These are phyloP conservation scores for Boechera divaricarpa DNA, from an alignment of 345 rosid species.

Conservation along the genomic window DNA sequence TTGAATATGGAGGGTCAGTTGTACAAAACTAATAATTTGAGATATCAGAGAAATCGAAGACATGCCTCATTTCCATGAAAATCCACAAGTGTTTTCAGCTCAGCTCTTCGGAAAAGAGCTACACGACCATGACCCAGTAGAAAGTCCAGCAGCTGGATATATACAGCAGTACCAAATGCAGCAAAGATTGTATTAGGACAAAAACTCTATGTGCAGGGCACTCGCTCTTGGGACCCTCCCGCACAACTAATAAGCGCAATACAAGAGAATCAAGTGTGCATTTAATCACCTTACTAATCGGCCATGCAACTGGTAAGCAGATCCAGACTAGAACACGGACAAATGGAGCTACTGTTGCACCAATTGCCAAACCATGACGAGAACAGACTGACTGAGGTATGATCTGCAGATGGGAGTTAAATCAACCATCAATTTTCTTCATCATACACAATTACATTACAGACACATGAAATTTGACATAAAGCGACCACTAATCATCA, in stretches of 20 bases:
- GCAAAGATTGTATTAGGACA: not conserved
- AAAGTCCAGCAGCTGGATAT: constrained; percentile 67
- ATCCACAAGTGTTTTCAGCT: constrained; percentile 88
- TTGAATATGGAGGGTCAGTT: not conserved
- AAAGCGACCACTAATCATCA: not conserved
- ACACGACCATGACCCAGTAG: constrained; percentile 82
- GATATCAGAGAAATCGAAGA: constrained; percentile 16
- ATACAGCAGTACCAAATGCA: not conserved
- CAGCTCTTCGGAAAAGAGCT: constrained; percentile 92
- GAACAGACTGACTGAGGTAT: constrained; percentile 92
- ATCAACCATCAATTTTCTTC: not conserved
- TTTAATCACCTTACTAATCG: constrained; percentile 81
- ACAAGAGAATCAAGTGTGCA: not conserved
- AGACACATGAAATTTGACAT: not conserved
- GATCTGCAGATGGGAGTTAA: constrained; percentile 52
- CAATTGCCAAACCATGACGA: constrained; percentile 84
- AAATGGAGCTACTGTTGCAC: constrained; percentile 72
- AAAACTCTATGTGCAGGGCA: not conserved
- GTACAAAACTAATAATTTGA: not conserved
- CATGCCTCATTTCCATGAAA: constrained; percentile 94
- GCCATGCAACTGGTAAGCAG: constrained; percentile 85
- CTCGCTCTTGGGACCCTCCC: not conserved
- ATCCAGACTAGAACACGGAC: constrained; percentile 82
- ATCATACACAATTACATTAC: not conserved
- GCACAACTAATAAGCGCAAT: not conserved